These are phyloP conservation scores for Aspergillus incahuasiensis DNA, from an alignment of 495 filamentous ascomycete genomes.

Conservation along the genomic window DNA sequence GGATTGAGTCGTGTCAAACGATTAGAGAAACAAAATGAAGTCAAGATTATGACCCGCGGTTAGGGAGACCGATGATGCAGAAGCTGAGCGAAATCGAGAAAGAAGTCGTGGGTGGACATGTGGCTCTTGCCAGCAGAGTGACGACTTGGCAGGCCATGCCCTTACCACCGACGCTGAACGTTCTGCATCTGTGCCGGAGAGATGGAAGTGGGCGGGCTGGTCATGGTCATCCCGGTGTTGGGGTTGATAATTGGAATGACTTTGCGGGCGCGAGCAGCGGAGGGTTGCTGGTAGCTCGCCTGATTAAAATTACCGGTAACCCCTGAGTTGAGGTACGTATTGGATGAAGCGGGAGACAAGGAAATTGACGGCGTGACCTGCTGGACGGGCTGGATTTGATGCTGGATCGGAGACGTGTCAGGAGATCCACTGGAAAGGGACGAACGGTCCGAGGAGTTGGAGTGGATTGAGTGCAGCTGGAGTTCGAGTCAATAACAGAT, in stretches of 20 bases:
- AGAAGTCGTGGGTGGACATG: slow-evolving; percentile 30
- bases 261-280: slow-evolving; percentile 83
- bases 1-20: slow-evolving; percentile 31
- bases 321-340: slow-evolving; percentile 60
- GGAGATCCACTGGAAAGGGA: slow-evolving; percentile 93
- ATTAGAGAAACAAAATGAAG: slow-evolving; percentile 31
- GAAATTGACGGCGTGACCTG: slow-evolving; percentile 75
- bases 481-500: slow-evolving; percentile 16
- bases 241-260: slow-evolving; percentile 99
- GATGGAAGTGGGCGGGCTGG: slow-evolving; percentile 87
- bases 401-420: slow-evolving; percentile 80
- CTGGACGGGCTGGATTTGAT: slow-evolving; percentile 69
- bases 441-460: slow-evolving; percentile 84
- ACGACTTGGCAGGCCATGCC: slow-evolving; percentile 23
- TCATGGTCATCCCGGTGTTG: slow-evolving; percentile 77
- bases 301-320: slow-evolving; percentile 49
- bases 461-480: slow-evolving; percentile 83
- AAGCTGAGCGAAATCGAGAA: slow-evolving; percentile 34
- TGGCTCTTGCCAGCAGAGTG: slow-evolving; percentile 24
- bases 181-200: slow-evolving; percentile 84
- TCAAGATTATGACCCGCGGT: slow-evolving; percentile 40
- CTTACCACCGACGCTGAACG: slow-evolving; percentile 59
- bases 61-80: slow-evolving; percentile 43
- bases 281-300: slow-evolving; percentile 80
- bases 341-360: slow-evolving; percentile 64